These are phyloP conservation scores for Colletotrichum musae DNA, from an alignment of 2,329 filamentous ascomycete genomes.

Conservation along the genomic window DNA sequence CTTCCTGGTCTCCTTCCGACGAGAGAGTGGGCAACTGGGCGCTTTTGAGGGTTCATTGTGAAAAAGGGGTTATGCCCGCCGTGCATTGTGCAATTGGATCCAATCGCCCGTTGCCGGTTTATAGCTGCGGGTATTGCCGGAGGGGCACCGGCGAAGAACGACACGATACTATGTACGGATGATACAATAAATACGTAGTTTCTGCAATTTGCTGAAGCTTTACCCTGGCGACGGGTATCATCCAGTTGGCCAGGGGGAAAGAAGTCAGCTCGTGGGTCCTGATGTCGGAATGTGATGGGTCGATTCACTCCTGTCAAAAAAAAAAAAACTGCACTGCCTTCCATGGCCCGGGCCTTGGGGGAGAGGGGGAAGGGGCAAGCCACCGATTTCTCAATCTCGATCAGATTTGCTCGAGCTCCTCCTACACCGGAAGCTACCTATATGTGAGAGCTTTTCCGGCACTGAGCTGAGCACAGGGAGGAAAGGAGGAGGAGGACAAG, in stretches of 20 bases:
- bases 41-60: background rate
- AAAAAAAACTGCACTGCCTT: conserved; percentile 1
- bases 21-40: background rate
- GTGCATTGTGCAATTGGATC: background rate
- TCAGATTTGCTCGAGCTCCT: conserved; percentile 9
- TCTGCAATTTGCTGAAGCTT: background rate
- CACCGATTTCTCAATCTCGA: conserved; percentile 7
- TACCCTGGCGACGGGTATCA: conserved; percentile 30
- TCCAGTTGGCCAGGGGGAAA: conserved; percentile 12
- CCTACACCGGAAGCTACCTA: background rate
- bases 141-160: background rate
- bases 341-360: background rate
- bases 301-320: background rate
- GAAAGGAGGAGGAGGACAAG: conserved; percentile 21
- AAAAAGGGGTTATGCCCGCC: background rate
- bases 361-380: background rate
- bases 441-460: background rate
- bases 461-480: background rate
- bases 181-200: conserved; percentile 35
- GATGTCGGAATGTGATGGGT: conserved; percentile 4
- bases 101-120: conserved; percentile 23
- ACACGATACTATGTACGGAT: background rate
- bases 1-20: background rate
- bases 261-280: conserved; percentile 7
- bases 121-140: conserved; percentile 1